phyloP scores from a whole-genome alignment of 345 rosid species.

The Salix koriyanagi region DNA sequence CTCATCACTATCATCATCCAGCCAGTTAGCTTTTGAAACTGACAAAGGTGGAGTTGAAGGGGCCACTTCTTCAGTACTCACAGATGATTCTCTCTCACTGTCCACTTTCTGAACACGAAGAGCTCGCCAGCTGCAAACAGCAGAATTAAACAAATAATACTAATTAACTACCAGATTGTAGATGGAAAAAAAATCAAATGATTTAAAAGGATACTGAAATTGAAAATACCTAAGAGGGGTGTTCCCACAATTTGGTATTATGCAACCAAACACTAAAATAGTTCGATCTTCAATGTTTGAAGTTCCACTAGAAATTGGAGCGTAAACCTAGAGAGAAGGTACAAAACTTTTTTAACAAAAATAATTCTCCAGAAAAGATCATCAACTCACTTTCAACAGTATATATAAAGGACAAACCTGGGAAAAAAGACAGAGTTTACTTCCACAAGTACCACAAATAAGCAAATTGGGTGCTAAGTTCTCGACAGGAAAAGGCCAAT shows the following conservation, averaged over 20 bases:
- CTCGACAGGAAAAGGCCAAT: conserved; percentile 64
- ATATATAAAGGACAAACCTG: conserved; percentile 42
- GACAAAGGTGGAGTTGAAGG: conserved; percentile 29
- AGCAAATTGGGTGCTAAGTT: conserved; percentile 31
- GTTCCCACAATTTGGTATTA: conserved; percentile 50
- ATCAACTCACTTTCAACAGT: background rate
- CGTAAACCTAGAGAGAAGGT: conserved; percentile 45
- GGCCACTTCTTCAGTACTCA: background rate
- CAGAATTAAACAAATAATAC: background rate
- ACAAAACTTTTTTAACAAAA: background rate
- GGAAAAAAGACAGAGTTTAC: conserved; percentile 63
- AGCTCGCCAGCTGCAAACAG: conserved; percentile 71
- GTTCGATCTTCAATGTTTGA: conserved; percentile 58
- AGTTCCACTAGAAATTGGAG: conserved; percentile 52
- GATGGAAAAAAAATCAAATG: background rate
- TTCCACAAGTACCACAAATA: conserved; percentile 54
- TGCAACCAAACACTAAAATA: conserved; percentile 64
- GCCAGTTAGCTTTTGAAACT: conserved; percentile 45
- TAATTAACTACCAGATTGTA: background rate
- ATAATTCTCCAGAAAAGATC: background rate
- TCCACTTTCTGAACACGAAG: conserved; percentile 57
- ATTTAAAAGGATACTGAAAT: background rate
- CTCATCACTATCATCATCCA: conserved; percentile 52
- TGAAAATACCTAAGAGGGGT: conserved; percentile 51
- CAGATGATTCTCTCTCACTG: conserved; percentile 18